phyloP scores from a whole-genome alignment of 2,329 filamentous ascomycete species.

The Tricladium varicosporioides region DNA sequence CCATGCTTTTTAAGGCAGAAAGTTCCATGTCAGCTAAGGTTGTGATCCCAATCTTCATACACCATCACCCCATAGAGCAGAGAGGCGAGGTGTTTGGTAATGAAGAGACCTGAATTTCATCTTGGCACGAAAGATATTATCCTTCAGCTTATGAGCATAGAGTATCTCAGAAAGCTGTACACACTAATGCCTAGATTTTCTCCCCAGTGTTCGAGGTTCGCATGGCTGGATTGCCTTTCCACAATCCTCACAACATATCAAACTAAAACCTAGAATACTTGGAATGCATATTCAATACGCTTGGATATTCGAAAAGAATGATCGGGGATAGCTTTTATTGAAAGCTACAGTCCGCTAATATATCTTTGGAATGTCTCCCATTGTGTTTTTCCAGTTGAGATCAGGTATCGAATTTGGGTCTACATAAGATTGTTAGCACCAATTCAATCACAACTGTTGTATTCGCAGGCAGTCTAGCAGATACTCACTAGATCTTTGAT shows the following conservation, averaged over 20 bases:
- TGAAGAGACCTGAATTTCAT: slow-evolving; percentile 43
- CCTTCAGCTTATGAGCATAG: slow-evolving; percentile 46
- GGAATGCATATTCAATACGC: too few species aligned
- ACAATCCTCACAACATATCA: too few species aligned
- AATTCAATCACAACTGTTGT: background rate
- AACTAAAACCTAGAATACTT: too few species aligned
- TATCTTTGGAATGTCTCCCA: slow-evolving; percentile 63
- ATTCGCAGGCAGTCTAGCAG: background rate
- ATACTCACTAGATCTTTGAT: slow-evolving; percentile 55
- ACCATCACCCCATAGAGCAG: slow-evolving; percentile 50
- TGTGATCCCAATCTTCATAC: slow-evolving; percentile 57
- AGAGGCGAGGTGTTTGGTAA: slow-evolving; percentile 64
- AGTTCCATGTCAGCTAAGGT: too few species aligned
- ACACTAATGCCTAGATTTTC: slow-evolving; percentile 53
- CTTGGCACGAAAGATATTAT: slow-evolving; percentile 49
- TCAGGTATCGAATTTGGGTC: slow-evolving; percentile 60
- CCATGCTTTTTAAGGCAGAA: too few species aligned
- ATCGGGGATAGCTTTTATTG: slow-evolving; percentile 27
- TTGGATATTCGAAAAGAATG: too few species aligned
- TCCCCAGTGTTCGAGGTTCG: slow-evolving; percentile 2
- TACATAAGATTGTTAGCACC: slow-evolving; percentile 27
- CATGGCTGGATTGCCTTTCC: too few species aligned
- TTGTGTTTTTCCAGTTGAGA: slow-evolving; percentile 64
- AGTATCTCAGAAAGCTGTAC: slow-evolving; percentile 45
- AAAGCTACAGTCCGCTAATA: slow-evolving; percentile 42